Evolutionary conservation across 192 early-diverging fungal species (phyloP), one percentile per base, ranked within the genome.

Genomic region (Chytriomyces sp.): DNA sequence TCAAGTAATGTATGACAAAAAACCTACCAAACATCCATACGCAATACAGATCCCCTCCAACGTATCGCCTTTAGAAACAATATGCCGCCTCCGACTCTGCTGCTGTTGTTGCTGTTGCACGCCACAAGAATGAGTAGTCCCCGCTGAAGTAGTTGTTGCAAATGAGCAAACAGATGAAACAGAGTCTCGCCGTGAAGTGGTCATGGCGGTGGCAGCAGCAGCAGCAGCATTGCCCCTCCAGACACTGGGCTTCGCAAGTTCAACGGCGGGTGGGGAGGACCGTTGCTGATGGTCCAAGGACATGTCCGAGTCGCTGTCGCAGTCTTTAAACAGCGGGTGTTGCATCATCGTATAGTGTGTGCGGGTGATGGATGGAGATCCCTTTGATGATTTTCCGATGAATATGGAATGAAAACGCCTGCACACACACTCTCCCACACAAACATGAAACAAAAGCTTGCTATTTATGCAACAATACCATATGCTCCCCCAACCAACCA

Each of bases 21-120:
- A 5, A 9, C 74, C 1, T 24, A 76, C 76, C 9, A 8, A 16
- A 59, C 76, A 77, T 26, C 50, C 67, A 45, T 77, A 69, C 20
- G 45, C 26, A 26, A 77, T 77, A 20, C 50, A 69, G 59, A 77
- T 45, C 7, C 76, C 76, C 45, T 77, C 76, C 18, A 77, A 5
- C 11, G 76, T 77, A 47, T 77, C 76, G 3, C 64, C 66, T 23
- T 24, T 13, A 16, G 35, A 24, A 20, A 77, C 59, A 8, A 47
- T 61, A 59, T 77, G 76, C 23, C 10, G 71, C 45, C n/a, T 35
- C 28, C 23, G 71, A 35, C 16, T 11, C 18, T 18, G 71, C 20
- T 8, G 53, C n/a, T 23, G 47, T 3, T 7, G 49, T 10, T 26
- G 16, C 4, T 23, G 35, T 64, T 26, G 16, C 18, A 43, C 63